These are phyloP conservation scores for Arthroderma sp. DNA, from an alignment of 2,329 filamentous ascomycete species.

Conservation along the genomic window DNA sequence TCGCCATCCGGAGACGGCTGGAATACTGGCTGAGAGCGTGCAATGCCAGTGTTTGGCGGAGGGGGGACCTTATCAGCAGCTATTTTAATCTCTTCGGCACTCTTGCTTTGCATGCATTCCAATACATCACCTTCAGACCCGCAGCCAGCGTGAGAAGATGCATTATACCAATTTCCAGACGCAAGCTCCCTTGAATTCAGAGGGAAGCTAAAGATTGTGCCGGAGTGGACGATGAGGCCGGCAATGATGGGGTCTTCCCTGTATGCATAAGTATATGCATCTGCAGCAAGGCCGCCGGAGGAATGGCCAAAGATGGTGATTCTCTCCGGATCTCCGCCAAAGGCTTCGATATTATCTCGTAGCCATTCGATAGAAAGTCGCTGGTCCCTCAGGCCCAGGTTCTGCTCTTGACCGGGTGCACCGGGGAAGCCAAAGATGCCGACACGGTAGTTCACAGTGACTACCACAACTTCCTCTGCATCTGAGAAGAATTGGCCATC, in stretches of 20 bases:
- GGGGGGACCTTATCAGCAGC: slow-evolving; percentile 26
- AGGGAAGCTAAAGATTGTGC: slow-evolving; percentile 35
- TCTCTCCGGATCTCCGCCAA: slow-evolving; percentile 23
- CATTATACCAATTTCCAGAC: slow-evolving; percentile 34
- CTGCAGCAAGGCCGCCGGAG: slow-evolving; percentile 42
- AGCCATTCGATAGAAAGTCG: slow-evolving; percentile 19
- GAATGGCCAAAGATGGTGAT: slow-evolving; percentile 29
- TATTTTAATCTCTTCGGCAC: slow-evolving; percentile 28
- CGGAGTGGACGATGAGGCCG: slow-evolving; percentile 30
- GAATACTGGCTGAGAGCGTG: slow-evolving; percentile 25
- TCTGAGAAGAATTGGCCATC: slow-evolving; percentile 28
- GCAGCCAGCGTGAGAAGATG: slow-evolving; percentile 33
- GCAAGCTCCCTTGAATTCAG: slow-evolving; percentile 27
- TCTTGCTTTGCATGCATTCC: slow-evolving; percentile 29
- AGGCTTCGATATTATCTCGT: slow-evolving; percentile 20
- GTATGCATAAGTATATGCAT: slow-evolving; percentile 17
- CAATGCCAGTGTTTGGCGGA: slow-evolving; percentile 24
- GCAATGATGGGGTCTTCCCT: slow-evolving; percentile 27
- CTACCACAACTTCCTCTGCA: slow-evolving; percentile 30
- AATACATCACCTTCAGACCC: slow-evolving; percentile 22
- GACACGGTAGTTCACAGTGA: slow-evolving; percentile 37
- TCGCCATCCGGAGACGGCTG: slow-evolving; percentile 34
- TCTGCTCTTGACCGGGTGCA: slow-evolving; percentile 25
- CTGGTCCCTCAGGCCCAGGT: slow-evolving; percentile 29
- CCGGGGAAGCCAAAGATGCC: slow-evolving; percentile 35